A percentile compares a stretch with the other conserved stretches of the same genome.
These are phyloP conservation scores for Coniferiporia weirii DNA, from an alignment of 1,284 basidiomycete species.

Conservation along the genomic window DNA sequence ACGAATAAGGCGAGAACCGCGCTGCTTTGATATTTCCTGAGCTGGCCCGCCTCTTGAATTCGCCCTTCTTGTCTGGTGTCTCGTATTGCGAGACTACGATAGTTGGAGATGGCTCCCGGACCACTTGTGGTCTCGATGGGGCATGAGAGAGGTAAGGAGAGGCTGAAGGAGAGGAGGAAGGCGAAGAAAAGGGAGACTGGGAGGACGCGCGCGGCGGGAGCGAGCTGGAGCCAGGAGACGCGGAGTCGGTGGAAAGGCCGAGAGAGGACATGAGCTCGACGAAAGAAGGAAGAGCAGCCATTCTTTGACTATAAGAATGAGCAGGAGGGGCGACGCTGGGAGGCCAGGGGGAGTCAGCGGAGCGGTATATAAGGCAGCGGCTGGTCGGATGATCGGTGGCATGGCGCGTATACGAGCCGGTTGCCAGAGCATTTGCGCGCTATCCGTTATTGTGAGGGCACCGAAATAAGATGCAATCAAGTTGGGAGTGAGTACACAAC, in stretches of 20 bases:
- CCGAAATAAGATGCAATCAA: neutral
- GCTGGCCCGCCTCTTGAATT: slow-evolving; percentile 17
- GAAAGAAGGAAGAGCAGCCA: slow-evolving; percentile 61
- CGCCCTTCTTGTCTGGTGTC: slow-evolving; percentile 3
- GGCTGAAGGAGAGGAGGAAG: slow-evolving; percentile 7
- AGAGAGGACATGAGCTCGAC: slow-evolving; percentile 78
- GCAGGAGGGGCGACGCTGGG: slow-evolving; percentile 25
- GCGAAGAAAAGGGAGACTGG: slow-evolving; percentile 17
- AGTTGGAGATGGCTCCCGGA: slow-evolving; percentile 10
- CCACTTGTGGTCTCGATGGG: neutral
- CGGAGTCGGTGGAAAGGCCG: slow-evolving; percentile 45
- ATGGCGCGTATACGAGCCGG: slow-evolving; percentile 14
- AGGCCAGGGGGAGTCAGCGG: slow-evolving; percentile 6
- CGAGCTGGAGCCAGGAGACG: slow-evolving; percentile 41
- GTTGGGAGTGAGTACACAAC: neutral
- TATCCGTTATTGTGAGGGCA: slow-evolving; percentile 14
- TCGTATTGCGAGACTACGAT: slow-evolving; percentile 18
- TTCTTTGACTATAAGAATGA: slow-evolving; percentile 23
- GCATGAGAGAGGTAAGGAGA: slow-evolving; percentile 1
- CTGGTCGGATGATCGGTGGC: neutral
- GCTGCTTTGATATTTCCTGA: slow-evolving; percentile 16
- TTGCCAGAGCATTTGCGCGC: slow-evolving; percentile 17
- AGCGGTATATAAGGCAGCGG: slow-evolving; percentile 10
- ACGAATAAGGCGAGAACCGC: slow-evolving; percentile 18
- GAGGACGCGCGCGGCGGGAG: slow-evolving; percentile 32